Evolutionary conservation across 1,139 yeast species (phyloP).

Genomic region (Magnusiomyces suaveolens): DNA sequence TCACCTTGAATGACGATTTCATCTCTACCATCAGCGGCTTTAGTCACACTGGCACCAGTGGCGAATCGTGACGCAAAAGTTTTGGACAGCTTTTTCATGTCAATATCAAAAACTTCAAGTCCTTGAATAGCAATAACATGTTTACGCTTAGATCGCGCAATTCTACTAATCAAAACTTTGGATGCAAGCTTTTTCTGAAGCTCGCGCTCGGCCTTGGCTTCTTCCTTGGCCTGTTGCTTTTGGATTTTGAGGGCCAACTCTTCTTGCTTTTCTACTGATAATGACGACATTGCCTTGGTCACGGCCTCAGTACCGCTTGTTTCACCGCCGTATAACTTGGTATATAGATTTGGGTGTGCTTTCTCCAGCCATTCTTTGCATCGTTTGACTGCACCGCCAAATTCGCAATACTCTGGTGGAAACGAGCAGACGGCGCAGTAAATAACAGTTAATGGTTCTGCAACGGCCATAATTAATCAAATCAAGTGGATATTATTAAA

Average conservation of each 20-base stretch:
- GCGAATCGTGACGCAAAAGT: constrained; percentile 92
- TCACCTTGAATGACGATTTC: constrained; percentile 93
- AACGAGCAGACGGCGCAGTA: constrained; percentile 81
- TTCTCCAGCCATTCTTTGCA: constrained; percentile 77
- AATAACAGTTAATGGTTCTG: constrained; percentile 25
- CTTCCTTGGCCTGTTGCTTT: constrained; percentile 82
- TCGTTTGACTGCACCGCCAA: constrained; percentile 69
- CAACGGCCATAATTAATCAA: constrained; percentile 2
- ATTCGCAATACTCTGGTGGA: constrained; percentile 93
- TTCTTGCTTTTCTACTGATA: constrained; percentile 69
- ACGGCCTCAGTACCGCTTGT: constrained; percentile 37
- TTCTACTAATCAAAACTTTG: constrained; percentile 73
- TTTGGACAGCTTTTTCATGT: constrained; percentile 83
- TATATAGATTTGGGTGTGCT: constrained; percentile 47
- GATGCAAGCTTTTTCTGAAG: constrained; percentile 67
- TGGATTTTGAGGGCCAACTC: constrained; percentile 72
- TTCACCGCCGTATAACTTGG: constrained; percentile 43
- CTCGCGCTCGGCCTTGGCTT: constrained; percentile 79
- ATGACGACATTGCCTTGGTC: constrained; percentile 38
- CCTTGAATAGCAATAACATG: constrained; percentile 82
- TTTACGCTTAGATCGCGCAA: constrained; percentile 84
- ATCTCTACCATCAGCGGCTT: constrained; percentile 84
- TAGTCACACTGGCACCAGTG: constrained; percentile 92
- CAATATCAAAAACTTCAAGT: constrained; percentile 75
- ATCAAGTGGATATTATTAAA: neutral